Percentiles rank a stretch among this genome's conserved stretches.
These are phyloP conservation scores for Verticillium klebahnii DNA, from an alignment of 2,329 filamentous ascomycete genomes.

Conservation along the genomic window DNA sequence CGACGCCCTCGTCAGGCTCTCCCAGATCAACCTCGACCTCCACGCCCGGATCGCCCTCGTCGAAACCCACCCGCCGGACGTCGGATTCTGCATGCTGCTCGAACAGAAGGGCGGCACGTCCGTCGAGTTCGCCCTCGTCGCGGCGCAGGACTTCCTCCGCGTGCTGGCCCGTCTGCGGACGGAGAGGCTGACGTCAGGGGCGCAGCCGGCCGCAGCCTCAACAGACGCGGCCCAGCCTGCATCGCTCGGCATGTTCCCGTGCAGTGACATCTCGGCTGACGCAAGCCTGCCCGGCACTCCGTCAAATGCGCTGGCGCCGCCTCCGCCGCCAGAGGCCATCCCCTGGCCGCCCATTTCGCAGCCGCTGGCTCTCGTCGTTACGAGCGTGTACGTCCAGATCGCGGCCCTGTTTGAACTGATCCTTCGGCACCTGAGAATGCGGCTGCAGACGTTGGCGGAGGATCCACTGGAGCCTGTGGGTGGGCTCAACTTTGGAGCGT, in stretches of 20 bases:
- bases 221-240: too few relatives aligned
- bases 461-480: too few relatives aligned
- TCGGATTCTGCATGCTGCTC: neutral
- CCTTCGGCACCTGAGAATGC: neutral
- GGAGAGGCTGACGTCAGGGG: too few relatives aligned
- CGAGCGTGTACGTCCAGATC: slow-evolving; percentile 2
- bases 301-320: too few relatives aligned
- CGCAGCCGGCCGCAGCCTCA: too few relatives aligned
- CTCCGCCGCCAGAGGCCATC: too few relatives aligned
- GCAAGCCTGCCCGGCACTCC: too few relatives aligned
- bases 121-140: neutral
- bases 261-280: too few relatives aligned
- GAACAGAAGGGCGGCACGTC: neutral
- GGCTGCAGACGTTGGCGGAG: neutral
- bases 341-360: neutral
- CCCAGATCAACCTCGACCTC: slow-evolving; percentile 1
- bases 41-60: neutral
- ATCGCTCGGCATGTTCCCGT: too few relatives aligned
- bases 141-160: neutral
- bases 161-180: neutral
- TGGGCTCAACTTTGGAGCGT: neutral
- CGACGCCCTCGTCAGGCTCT: neutral
- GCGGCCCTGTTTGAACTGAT: slow-evolving; percentile 13
- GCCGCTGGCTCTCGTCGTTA: neutral
- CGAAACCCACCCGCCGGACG: neutral